Evolutionary conservation across 169 alveolate genomes (phyloP).

Genomic region (Plasmodium ovale): DNA sequence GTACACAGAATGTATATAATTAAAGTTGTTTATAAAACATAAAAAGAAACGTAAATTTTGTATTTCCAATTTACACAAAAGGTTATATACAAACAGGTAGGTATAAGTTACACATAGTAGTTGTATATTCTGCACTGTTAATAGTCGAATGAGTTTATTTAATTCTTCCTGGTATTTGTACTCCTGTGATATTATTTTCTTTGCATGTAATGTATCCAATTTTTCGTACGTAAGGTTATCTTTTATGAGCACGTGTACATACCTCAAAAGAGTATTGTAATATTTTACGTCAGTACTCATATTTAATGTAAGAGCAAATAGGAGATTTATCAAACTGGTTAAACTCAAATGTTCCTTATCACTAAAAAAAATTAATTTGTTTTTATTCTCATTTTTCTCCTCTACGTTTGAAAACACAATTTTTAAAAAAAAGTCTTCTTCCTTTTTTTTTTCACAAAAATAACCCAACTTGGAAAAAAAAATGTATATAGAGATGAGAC

Average conservation of each 20-base stretch:
- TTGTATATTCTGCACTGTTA: slow-evolving; percentile 47
- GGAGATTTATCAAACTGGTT: slow-evolving; percentile 15
- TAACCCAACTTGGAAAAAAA: slow-evolving; percentile 32
- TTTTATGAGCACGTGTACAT: not conserved
- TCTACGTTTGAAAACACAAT: slow-evolving; percentile 11
- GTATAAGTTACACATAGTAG: slow-evolving; percentile 38
- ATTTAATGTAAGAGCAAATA: slow-evolving; percentile 37
- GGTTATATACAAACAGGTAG: slow-evolving; percentile 28
- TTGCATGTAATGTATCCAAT: no score
- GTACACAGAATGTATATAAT: slow-evolving; percentile 31
- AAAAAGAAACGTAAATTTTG: slow-evolving; percentile 9
- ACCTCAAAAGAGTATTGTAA: not conserved
- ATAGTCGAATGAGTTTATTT: slow-evolving; percentile 1
- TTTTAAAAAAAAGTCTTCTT: slow-evolving; percentile 1
- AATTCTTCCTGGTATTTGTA: not conserved
- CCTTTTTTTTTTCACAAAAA: slow-evolving; percentile 28
- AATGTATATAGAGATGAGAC: slow-evolving; percentile 45
- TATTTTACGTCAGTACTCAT: not conserved
- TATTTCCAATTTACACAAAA: slow-evolving; percentile 8
- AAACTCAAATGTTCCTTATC: slow-evolving; percentile 4
- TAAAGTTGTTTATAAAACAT: slow-evolving; percentile 13
- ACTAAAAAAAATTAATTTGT: not conserved
- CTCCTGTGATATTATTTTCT: not conserved
- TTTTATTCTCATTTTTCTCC: not conserved
- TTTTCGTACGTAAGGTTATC: not conserved